Conservation (phyloP, 306 rosid genomes). For the Begonia masoniana region DNA sequence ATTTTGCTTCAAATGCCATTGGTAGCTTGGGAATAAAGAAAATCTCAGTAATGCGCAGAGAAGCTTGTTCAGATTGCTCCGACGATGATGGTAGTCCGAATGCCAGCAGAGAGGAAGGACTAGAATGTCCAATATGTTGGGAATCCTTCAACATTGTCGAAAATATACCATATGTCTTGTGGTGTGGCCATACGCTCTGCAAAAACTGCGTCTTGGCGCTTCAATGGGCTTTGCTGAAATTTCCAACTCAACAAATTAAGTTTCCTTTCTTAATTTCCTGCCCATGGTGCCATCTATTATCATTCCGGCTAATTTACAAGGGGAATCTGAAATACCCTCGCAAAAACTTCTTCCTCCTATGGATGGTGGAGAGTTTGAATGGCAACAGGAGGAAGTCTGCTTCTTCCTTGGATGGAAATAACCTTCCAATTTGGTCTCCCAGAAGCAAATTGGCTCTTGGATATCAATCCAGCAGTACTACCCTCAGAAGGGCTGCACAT, state of each 20-base stretch:
- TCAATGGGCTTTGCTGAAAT: conserved; percentile 65
- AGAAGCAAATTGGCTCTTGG: conserved; percentile 25
- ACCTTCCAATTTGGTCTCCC: conserved; percentile 31
- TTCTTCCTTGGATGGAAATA: conserved; percentile 29
- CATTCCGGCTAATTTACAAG: conserved; percentile 57
- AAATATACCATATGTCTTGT: conserved; percentile 83
- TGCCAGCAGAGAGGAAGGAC: conserved; percentile 62
- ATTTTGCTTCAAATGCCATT: conserved; percentile 56
- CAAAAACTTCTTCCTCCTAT: conserved; percentile 79
- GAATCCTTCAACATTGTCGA: conserved; percentile 93
- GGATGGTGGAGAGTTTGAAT: conserved; percentile 92
- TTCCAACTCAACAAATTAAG: conserved; percentile 52
- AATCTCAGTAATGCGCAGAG: conserved; percentile 27
- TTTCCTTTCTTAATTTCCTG: conserved; percentile 63
- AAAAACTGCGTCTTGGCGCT: conserved; percentile 84
- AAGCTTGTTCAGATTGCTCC: conserved; percentile 47
- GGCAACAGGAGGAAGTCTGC: conserved; percentile 47
- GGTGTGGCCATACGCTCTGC: conserved; percentile 95
- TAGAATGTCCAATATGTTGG: conserved; percentile 90
- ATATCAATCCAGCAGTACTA: conserved; percentile 29
- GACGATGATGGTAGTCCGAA: conserved; percentile 80
- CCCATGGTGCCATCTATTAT: conserved; percentile 79
- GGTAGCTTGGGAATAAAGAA: conserved; percentile 52
- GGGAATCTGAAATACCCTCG: conserved; percentile 69
- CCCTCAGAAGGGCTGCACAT: conserved; percentile 30